Percentiles rank a stretch among this genome's conserved stretches.
Evolutionary conservation across 306 rosid genomes (phyloP).

Genomic region (Pyrus bretschneideri): DNA sequence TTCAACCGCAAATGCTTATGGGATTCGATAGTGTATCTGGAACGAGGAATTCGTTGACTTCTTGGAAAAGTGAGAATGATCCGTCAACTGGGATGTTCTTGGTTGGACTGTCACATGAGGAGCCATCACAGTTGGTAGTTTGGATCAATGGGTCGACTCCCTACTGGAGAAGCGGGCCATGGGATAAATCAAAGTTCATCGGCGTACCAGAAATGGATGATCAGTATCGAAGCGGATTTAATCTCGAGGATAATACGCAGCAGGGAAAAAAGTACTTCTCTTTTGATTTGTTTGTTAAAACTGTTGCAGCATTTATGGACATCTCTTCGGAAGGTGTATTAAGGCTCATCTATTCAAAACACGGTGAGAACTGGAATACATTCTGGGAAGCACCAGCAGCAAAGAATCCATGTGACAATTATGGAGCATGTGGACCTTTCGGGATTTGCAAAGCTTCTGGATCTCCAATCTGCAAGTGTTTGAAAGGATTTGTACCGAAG

Average conservation of each 20-base stretch:
- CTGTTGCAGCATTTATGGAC: background rate
- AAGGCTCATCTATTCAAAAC: background rate
- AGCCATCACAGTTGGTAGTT: slow-evolving; percentile 28
- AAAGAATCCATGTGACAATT: background rate
- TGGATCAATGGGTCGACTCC: slow-evolving; percentile 27
- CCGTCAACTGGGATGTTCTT: slow-evolving; percentile 33
- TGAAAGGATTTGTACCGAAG: slow-evolving; percentile 12
- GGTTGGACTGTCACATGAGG: slow-evolving; percentile 12
- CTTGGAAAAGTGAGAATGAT: slow-evolving; percentile 34
- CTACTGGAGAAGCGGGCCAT: slow-evolving; percentile 51
- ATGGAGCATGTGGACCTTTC: slow-evolving; percentile 18
- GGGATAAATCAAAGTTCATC: slow-evolving; percentile 38
- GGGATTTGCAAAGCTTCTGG: slow-evolving; percentile 6
- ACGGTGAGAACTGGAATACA: background rate
- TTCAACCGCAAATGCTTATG: slow-evolving; percentile 21
- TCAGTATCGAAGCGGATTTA: slow-evolving; percentile 25
- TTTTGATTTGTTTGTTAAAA: background rate
- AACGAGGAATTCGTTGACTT: slow-evolving; percentile 7
- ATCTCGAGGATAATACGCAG: slow-evolving; percentile 8
- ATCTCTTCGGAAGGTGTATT: slow-evolving; percentile 27
- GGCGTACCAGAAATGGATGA: slow-evolving; percentile 30
- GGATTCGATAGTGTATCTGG: slow-evolving; percentile 26
- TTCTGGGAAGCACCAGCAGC: background rate
- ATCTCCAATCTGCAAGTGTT: slow-evolving; percentile 15
- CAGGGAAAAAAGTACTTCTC: slow-evolving; percentile 27